Base-by-base conservation (phyloP, 108 stramenopile species). In the Cylindrotheca fusiformis region DNA sequence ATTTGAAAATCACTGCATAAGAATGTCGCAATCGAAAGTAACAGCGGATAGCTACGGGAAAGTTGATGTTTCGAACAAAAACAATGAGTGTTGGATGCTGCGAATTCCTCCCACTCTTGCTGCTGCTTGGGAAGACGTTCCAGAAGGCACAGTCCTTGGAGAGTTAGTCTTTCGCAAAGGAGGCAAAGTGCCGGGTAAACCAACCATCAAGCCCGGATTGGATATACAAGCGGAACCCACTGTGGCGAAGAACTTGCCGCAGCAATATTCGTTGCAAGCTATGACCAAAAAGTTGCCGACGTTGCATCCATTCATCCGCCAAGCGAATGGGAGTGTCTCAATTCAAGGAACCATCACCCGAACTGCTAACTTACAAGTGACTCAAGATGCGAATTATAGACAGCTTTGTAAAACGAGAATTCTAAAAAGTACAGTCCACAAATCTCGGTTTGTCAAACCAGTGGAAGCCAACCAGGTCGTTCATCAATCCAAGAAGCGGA, bases 101-200 rank as follows among this genome's bases (percentile, higher is more conserved):
- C 72, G 86, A 1, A 62, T 90, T 25, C 91, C 91, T 25, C 80
- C 81, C 19, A 79, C 77, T 20, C 67, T 93, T 53, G 82, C 88
- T 3, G 49, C 71, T 49, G 81, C 82, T 1, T 90, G 84, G 85
- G 83, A 90, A 23, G 67, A 75, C 23, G 74, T 71, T n/a, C 86
- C 91, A 0, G 86, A 88, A 61, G 91, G 91, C 33, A 83, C 85
- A 8, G 79, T 82, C 25, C 63, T 93, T 25, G 91, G 91, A n/a
- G 84, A 83, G 47, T 74, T 93, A 0, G 83, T 82, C 19, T 93
- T 93, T 68, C 86, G 86, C 29, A 93, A 90, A n/a, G 90, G 90
- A 3, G 84, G 81, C 18, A 77, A 53, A 19, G 63, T 46, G 18
- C 46, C 64, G 19, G 58, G 62, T 6, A 24, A 59, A 10, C 58